These are phyloP conservation scores for Brassica nigra DNA, from an alignment of 345 rosid species.

Conservation along the genomic window DNA sequence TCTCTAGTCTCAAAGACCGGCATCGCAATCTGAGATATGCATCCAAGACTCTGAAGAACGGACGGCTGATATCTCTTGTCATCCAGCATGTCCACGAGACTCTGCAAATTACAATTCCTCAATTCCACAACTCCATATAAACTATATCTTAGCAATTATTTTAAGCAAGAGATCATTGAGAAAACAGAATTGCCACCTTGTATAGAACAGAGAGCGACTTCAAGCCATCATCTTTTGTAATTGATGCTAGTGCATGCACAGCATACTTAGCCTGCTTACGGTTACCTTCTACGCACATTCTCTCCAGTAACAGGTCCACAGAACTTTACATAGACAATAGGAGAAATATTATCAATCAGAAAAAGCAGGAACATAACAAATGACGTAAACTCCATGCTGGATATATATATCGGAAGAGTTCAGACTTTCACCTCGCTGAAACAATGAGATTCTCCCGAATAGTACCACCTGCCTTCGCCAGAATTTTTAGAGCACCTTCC, in stretches of 20 bases:
- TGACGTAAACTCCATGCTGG: conserved; percentile 17
- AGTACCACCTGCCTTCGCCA: conserved; percentile 96
- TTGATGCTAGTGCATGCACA: conserved; percentile 94
- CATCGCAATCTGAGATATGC: conserved; percentile 97
- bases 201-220: conserved; percentile 95
- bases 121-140: conserved; percentile 29
- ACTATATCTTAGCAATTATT: not conserved
- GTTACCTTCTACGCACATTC: conserved; percentile 90
- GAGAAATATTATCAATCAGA: conserved; percentile 38
- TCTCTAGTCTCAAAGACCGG: conserved; percentile 98
- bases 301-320: conserved; percentile 87
- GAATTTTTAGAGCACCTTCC: conserved; percentile 89
- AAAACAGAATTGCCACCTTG: conserved; percentile 58
- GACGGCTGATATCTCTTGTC: conserved; percentile 89
- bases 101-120: conserved; percentile 50
- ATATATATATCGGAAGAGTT: conserved; percentile 5
- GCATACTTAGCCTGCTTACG: conserved; percentile 96
- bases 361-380: conserved; percentile 23
- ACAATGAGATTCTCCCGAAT: conserved; percentile 86
- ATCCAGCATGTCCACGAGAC: conserved; percentile 92
- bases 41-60: conserved; percentile 91
- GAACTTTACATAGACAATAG: conserved; percentile 62
- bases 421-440: conserved; percentile 64
- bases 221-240: conserved; percentile 95
- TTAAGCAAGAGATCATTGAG: conserved; percentile 7